A percentile compares a stretch with the other conserved stretches of the same genome.
phyloP scores from a whole-genome alignment of 2,329 filamentous ascomycete genomes.

The Grosmannia serpens region DNA sequence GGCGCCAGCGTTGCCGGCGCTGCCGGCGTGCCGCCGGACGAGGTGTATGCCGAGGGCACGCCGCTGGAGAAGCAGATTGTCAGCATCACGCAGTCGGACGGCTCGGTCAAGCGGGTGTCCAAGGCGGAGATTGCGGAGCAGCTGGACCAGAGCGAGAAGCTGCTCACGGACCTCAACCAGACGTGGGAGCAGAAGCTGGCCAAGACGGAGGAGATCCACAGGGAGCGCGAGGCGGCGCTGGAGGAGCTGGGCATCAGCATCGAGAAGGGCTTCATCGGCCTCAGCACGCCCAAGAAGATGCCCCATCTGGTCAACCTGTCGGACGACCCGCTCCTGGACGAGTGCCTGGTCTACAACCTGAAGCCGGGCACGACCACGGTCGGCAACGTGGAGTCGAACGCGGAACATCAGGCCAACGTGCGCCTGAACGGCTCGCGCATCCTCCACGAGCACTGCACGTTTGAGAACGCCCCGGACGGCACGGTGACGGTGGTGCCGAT shows the following conservation, averaged over 20 bases:
- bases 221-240: conserved; percentile 85
- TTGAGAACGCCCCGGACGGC: conserved; percentile 79
- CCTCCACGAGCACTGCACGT: conserved; percentile 80
- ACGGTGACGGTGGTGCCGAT: conserved; percentile 82
- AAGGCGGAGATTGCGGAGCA: conserved; percentile 98
- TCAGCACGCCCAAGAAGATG: conserved; percentile 98
- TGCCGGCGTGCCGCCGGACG: conserved; percentile 48
- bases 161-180: conserved; percentile 91
- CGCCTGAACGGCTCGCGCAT: conserved; percentile 90
- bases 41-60: conserved; percentile 84
- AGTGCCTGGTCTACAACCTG: conserved; percentile 95
- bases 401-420: conserved; percentile 68
- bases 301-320: conserved; percentile 96
- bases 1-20: conserved; percentile 30
- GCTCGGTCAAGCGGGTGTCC: conserved; percentile 83
- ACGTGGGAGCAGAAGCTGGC: conserved; percentile 96
- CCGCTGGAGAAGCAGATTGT: conserved; percentile 94
- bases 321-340: conserved; percentile 84
- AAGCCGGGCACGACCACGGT: conserved; percentile 92
- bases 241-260: conserved; percentile 98
- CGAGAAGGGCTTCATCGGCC: conserved; percentile 91
- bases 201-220: conserved; percentile 95
- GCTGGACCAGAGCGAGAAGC: conserved; percentile 88
- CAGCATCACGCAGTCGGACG: conserved; percentile 78
- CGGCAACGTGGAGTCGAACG: conserved; percentile 81